Base-by-base conservation (phyloP, 2,329 filamentous ascomycete genomes). In the Penicillium vulpinum region DNA sequence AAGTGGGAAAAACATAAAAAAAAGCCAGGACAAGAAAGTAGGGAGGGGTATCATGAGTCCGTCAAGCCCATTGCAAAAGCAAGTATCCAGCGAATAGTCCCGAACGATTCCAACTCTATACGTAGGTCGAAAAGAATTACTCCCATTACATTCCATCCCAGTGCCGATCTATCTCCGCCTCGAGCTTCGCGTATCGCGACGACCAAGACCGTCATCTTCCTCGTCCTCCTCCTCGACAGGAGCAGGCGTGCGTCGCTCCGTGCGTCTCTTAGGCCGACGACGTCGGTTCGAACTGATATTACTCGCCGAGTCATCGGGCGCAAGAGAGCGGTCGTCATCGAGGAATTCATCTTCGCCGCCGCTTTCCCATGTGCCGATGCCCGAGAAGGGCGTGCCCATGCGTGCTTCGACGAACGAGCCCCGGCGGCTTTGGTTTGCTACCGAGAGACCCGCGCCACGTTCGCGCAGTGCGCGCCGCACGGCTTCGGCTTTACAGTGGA, bases 401-500 rank as follows among this genome's bases (percentile, higher is more conserved):
- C 76, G 70, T 4, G 75, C 74, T 62, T 78, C 74, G 28, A 77
- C 72, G 58, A 68, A 66, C 2, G 71, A 72, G 21, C 77, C 77
- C 31, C 77, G 72, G 5, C 79, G 73, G 47, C 73, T 72, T 62
- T 79, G 77, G 41, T 72, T 78, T 16, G 78, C 78, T 22, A 78
- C 70, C 0, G 78, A 84, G 5, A 97, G 79, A 1, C 91, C 92
- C 0, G 91, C 91, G 15, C 88, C 87, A 39, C 93, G 89, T 70
- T 94, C 89, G 6, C 92, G 88, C 5, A 97, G 81, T 0, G 88
- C 85, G 22, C 85, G 87, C 5, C 93, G 87, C 16, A 97, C 90
- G 18, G 81, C 75, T 76, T 97, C 92, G 2, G 93, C 93, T 68
- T 88, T 88, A 63, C 86, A 84, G 71, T 97, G 93, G n/a, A 97